Percentiles rank a stretch among this genome's conserved stretches.
phyloP scores from a whole-genome alignment of 768 basidiomycete species.

The Zangia roseola region DNA sequence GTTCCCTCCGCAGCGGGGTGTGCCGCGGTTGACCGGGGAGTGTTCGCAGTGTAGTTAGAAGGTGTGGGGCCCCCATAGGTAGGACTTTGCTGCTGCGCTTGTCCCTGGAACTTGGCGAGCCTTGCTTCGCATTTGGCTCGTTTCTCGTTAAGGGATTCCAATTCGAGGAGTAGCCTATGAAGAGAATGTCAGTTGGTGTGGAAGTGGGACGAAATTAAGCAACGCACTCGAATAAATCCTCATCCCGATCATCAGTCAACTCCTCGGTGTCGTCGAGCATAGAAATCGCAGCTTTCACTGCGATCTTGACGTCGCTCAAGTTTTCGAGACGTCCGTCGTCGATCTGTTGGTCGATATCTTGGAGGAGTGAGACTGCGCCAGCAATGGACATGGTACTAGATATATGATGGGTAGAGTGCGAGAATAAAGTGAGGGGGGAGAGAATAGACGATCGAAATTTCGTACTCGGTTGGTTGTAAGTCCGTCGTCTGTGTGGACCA shows the following conservation, averaged over 20 bases:
- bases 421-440: too few relatives aligned
- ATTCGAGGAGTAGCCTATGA: constrained; percentile 12
- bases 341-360: constrained; percentile 9
- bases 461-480: background rate
- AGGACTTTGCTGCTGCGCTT: constrained; percentile 4
- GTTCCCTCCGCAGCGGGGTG: background rate
- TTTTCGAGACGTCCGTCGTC: constrained; percentile 9
- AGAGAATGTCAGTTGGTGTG: background rate
- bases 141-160: constrained; percentile 3
- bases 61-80: too few relatives aligned
- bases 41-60: too few relatives aligned
- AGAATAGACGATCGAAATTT: background rate
- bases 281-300: constrained; percentile 11
- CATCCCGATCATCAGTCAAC: too few relatives aligned
- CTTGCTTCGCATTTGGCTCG: constrained; percentile 8
- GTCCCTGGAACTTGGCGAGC: constrained; percentile 3
- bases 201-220: background rate
- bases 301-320: constrained; percentile 1
- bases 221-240: constrained; percentile 12
- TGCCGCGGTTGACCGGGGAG: too few relatives aligned
- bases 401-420: constrained; percentile 2
- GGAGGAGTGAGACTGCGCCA: constrained; percentile 8
- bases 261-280: constrained; percentile 6
- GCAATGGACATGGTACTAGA: constrained; percentile 7
- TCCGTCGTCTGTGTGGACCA: constrained; percentile 6